Evolutionary conservation across 164 flowering plant genomes (phyloP).

Genomic region (Houttuynia cordata): DNA sequence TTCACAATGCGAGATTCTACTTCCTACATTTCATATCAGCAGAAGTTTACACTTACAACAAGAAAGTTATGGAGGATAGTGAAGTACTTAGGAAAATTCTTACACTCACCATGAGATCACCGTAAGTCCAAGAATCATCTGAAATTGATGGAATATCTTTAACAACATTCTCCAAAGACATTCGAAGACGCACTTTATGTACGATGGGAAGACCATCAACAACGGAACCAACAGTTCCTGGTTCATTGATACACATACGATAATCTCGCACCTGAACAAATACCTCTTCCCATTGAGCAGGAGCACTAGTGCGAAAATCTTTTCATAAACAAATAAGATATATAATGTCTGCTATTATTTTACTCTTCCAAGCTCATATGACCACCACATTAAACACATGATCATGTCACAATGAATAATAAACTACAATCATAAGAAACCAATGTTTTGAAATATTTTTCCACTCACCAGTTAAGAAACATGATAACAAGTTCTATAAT

Average conservation of each 20-base stretch:
- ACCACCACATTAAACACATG: no score
- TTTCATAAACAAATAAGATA: background rate
- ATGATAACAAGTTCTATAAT: no score
- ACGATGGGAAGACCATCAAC: constrained; percentile 30
- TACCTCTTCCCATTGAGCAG: background rate
- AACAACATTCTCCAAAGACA: constrained; percentile 90
- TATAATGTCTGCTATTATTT: no score
- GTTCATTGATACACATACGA: constrained; percentile 36
- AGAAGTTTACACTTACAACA: background rate
- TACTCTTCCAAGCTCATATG: no score
- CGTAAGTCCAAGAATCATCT: constrained; percentile 82
- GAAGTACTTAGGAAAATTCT: background rate
- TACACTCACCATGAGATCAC: constrained; percentile 79
- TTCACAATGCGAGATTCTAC: constrained; percentile 82
- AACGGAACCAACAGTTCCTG: constrained; percentile 24
- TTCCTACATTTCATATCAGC: constrained; percentile 42
- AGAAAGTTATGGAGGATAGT: background rate
- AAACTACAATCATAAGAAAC: no score
- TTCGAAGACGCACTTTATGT: constrained; percentile 53
- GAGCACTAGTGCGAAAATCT: background rate
- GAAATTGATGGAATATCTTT: constrained; percentile 83
- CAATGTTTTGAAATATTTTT: no score
- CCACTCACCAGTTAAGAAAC: no score
- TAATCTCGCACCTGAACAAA: constrained; percentile 70
- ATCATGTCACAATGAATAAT: no score